Conservation (phyloP, 2,329 filamentous ascomycete species). For the Hypocreales sp. region DNA sequence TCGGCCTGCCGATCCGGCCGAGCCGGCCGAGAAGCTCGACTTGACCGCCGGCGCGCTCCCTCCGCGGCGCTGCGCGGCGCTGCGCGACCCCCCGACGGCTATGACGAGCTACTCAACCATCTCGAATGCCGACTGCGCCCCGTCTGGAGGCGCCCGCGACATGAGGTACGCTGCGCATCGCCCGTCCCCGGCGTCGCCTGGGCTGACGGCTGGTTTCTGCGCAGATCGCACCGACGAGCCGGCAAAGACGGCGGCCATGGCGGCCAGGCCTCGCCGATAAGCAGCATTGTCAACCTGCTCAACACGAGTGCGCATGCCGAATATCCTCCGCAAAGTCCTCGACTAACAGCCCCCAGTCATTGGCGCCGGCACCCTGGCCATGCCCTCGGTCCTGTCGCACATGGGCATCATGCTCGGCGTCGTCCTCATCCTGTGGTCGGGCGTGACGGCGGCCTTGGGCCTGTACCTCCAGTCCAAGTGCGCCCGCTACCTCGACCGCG, state of each 20-base stretch:
- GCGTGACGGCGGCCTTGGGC: constrained; percentile 75
- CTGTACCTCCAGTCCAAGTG: constrained; percentile 90
- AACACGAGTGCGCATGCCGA: constrained; percentile 62
- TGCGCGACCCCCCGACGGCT: no score
- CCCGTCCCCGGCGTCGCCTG: constrained; percentile 5
- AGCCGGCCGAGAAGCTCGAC: no score
- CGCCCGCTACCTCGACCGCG: constrained; percentile 81
- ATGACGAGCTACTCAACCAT: constrained; percentile 42
- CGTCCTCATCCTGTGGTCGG: constrained; percentile 82
- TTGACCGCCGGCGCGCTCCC: no score
- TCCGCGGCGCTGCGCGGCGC: no score
- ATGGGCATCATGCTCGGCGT: constrained; percentile 84
- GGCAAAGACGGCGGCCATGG: constrained; percentile 52
- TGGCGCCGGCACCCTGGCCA: constrained; percentile 81
- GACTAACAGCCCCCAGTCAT: constrained; percentile 46
- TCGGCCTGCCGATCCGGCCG: background rate
- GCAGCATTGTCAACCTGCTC: constrained; percentile 86
- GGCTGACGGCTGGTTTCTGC: no score
- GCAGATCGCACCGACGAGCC: constrained; percentile 41
- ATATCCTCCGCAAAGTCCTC: constrained; percentile 2
- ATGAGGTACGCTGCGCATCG: no score
- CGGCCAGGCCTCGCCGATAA: constrained; percentile 75
- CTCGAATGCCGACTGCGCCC: constrained; percentile 26
- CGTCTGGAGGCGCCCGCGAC: constrained; percentile 22
- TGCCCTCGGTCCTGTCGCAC: constrained; percentile 91